A percentile compares a stretch with the other conserved stretches of the same genome.
phyloP scores from a whole-genome alignment of 192 early-diverging fungal species.

The Podila horticola region DNA sequence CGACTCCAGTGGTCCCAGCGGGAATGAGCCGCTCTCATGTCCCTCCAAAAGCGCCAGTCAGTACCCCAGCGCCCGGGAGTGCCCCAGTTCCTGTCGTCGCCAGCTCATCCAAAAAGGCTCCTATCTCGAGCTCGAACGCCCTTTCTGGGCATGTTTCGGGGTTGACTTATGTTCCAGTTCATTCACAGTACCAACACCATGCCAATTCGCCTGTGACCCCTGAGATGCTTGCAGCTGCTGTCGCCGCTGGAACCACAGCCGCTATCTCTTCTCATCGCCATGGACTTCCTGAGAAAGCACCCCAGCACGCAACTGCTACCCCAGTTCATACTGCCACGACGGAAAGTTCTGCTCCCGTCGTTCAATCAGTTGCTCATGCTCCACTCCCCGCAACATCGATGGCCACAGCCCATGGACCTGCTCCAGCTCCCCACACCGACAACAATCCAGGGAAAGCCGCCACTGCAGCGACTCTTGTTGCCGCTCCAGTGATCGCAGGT shows the following conservation, averaged over 20 bases:
- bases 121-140: not conserved
- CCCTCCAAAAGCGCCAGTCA: not conserved
- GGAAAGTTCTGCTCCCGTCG: no score
- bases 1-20: conserved; percentile 1
- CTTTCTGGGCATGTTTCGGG: no score
- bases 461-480: not conserved
- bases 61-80: not conserved
- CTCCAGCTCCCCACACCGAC: no score
- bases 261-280: not conserved
- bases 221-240: not conserved
- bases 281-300: no score
- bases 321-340: no score
- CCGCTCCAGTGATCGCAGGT: not conserved
- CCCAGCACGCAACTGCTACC: no score
- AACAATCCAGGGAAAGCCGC: no score
- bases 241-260: not conserved
- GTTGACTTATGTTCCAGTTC: not conserved
- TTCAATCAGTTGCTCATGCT: no score
- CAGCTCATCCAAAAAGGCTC: not conserved
- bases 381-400: no score
- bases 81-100: not conserved
- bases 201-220: not conserved
- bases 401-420: no score
- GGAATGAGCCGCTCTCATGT: conserved; percentile 20
- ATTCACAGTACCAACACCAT: not conserved